These are phyloP conservation scores for Porphyrellus sp. DNA, from an alignment of 1,284 basidiomycete species.

Conservation along the genomic window DNA sequence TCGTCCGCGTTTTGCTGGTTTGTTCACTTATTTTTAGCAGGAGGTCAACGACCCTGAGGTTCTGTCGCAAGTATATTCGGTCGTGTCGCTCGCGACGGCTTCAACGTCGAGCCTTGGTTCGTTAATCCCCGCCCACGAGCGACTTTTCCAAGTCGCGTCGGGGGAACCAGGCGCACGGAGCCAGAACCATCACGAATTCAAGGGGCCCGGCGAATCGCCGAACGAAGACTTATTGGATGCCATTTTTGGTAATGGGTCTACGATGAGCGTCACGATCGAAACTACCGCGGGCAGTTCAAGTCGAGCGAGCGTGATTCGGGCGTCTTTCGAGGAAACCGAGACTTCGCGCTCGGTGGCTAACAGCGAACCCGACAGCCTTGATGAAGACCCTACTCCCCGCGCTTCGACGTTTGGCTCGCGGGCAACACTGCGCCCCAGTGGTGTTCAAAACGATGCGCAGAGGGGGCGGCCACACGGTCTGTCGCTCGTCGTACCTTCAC, in stretches of 20 bases:
- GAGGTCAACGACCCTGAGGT: slow-evolving; percentile 6
- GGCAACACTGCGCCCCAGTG: background rate
- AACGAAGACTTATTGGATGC: slow-evolving; percentile 7
- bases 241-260: slow-evolving; percentile 9
- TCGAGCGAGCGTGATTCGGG: background rate
- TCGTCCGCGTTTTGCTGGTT: background rate
- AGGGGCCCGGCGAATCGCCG: too few species aligned
- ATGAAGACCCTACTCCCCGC: slow-evolving; percentile 30
- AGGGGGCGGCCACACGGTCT: slow-evolving; percentile 15
- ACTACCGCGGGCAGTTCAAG: background rate
- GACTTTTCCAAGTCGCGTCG: slow-evolving; percentile 23
- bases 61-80: slow-evolving; percentile 1
- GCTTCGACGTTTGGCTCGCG: slow-evolving; percentile 19
- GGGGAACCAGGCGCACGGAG: slow-evolving; percentile 6
- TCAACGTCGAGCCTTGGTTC: slow-evolving; percentile 35
- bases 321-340: slow-evolving; percentile 6
- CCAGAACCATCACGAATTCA: background rate
- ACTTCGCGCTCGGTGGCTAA: slow-evolving; percentile 7
- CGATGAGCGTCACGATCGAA: slow-evolving; percentile 5
- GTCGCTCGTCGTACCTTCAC: slow-evolving; percentile 18
- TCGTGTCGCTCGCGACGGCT: slow-evolving; percentile 19
- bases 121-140: slow-evolving; percentile 28
- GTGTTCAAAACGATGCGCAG: background rate
- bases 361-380: slow-evolving; percentile 5
- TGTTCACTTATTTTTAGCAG: slow-evolving; percentile 8